These are phyloP conservation scores for Cladophialophora immunda DNA, from an alignment of 2,329 filamentous ascomycete species.

Conservation along the genomic window DNA sequence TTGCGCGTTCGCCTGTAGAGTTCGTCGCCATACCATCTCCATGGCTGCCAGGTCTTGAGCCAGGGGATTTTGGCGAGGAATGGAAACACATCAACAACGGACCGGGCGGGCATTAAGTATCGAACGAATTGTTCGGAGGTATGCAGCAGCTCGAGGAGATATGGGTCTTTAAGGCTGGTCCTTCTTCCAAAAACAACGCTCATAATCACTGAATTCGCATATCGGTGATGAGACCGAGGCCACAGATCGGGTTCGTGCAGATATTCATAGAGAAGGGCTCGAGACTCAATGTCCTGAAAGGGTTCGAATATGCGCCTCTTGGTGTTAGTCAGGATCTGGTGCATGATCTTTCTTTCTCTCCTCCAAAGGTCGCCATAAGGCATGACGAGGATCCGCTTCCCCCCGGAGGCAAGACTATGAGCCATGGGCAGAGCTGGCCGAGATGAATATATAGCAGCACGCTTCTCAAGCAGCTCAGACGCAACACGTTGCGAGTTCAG, in stretches of 20 bases:
- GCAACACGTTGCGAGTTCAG: conserved; percentile 21
- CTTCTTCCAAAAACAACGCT: conserved; percentile 60
- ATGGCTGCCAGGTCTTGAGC: conserved; percentile 52
- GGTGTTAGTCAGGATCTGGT: conserved; percentile 30
- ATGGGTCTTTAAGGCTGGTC: conserved; percentile 43
- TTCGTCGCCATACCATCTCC: conserved; percentile 49
- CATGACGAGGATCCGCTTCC: conserved; percentile 57
- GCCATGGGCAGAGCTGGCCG: conserved; percentile 41
- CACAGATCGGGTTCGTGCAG: conserved; percentile 39
- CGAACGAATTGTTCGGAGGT: conserved; percentile 48
- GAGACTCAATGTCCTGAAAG: conserved; percentile 27
- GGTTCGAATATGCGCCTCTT: conserved; percentile 17
- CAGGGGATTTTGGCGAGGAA: conserved; percentile 51
- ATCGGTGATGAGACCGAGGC: conserved; percentile 52
- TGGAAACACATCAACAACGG: conserved; percentile 57
- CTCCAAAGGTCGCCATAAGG: conserved; percentile 43
- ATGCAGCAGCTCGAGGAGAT: conserved; percentile 45
- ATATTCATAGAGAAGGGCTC: conserved; percentile 21
- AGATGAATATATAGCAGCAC: conserved; percentile 49
- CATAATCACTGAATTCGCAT: conserved; percentile 50
- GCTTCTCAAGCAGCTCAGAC: conserved; percentile 48
- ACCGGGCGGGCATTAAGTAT: conserved; percentile 44
- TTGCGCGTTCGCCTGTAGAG: conserved; percentile 47
- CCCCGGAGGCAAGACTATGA: conserved; percentile 43
- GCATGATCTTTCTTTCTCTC: conserved; percentile 34